These are phyloP conservation scores for Hanseniaspora lachancei DNA, from an alignment of 805 yeast species.

Conservation along the genomic window DNA sequence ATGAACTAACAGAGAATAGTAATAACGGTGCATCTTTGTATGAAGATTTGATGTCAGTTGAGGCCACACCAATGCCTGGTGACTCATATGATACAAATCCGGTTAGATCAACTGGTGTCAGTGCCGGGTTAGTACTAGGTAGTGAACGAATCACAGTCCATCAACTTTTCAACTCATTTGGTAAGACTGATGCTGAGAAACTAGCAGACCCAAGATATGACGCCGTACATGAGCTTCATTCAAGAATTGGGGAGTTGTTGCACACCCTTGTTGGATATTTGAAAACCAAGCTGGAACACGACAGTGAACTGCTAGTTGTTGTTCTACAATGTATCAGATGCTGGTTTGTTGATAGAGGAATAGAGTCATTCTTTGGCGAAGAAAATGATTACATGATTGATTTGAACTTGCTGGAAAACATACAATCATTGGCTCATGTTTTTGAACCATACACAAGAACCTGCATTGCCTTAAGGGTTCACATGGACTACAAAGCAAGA, in stretches of 20 bases:
- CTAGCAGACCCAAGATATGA: constrained; percentile 32
- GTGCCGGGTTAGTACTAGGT: constrained; percentile 43
- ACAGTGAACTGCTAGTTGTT: constrained; percentile 48
- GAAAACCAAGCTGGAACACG: constrained; percentile 41
- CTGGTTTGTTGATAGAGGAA: constrained; percentile 74
- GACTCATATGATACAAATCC: constrained; percentile 22
- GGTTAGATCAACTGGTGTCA: constrained; percentile 32
- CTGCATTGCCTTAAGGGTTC: constrained; percentile 60
- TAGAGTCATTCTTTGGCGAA: constrained; percentile 47
- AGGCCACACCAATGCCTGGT: constrained; percentile 30
- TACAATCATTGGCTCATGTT: constrained; percentile 51
- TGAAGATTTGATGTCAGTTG: constrained; percentile 33
- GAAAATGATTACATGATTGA: constrained; percentile 43
- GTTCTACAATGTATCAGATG: constrained; percentile 51
- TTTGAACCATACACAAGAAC: constrained; percentile 66
- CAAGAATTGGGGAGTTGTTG: constrained; percentile 46
- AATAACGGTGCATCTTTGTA: constrained; percentile 22
- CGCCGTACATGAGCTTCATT: constrained; percentile 48
- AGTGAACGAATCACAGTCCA: constrained; percentile 41
- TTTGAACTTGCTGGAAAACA: constrained; percentile 41
- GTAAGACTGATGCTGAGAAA: constrained; percentile 37
- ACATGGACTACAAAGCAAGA: constrained; percentile 62
- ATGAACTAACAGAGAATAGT: constrained; percentile 19
- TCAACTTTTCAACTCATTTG: constrained; percentile 53
- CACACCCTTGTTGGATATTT: constrained; percentile 44